A percentile compares a stretch with the other conserved stretches of the same genome.
Conservation (phyloP, 2,329 filamentous ascomycete species). For the Stachybotrys chartarum region DNA sequence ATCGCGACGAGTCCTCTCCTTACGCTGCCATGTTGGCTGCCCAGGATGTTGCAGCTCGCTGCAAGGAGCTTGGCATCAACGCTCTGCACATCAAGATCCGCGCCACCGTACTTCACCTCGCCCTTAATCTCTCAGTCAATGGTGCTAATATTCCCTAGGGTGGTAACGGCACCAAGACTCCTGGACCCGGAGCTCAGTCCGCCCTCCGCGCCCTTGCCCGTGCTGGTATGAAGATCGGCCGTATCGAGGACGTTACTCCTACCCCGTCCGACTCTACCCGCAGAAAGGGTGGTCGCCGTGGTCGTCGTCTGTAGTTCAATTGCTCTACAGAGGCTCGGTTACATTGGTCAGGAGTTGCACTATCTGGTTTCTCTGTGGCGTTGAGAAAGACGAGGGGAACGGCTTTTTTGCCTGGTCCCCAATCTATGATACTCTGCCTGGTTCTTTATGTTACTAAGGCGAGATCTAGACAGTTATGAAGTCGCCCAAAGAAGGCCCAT, state of each 20-base stretch:
- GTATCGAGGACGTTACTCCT: slow-evolving; percentile 99
- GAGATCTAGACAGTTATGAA: slow-evolving; percentile 33
- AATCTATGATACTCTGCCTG: slow-evolving; percentile 43
- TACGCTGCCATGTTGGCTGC: slow-evolving; percentile 99
- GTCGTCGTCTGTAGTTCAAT: slow-evolving; percentile 88
- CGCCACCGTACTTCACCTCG: slow-evolving; percentile 71
- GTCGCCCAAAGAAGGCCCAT: slow-evolving; percentile 36
- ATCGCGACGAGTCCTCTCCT: slow-evolving; percentile 98
- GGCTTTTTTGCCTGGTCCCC: slow-evolving; percentile 59
- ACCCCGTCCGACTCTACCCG: slow-evolving; percentile 98
- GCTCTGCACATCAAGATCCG: slow-evolving; percentile 99
- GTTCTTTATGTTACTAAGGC: slow-evolving; percentile 17
- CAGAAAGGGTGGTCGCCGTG: slow-evolving; percentile 99
- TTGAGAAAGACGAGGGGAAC: slow-evolving; percentile 69
- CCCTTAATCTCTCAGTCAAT: neutral
- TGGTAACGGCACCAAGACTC: slow-evolving; percentile 98
- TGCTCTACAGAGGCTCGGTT: slow-evolving; percentile 15
- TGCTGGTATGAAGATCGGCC: slow-evolving; percentile 99
- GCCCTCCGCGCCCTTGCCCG: slow-evolving; percentile 97
- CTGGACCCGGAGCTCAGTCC: slow-evolving; percentile 97
- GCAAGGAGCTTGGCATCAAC: slow-evolving; percentile 67
- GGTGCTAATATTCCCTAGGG: slow-evolving; percentile 30
- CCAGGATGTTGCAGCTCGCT: slow-evolving; percentile 90
- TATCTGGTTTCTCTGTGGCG: slow-evolving; percentile 51
- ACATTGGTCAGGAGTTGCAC: slow-evolving; percentile 29